Base-by-base conservation (phyloP, 257 asterid genomes). In the Phtheirospermum japonicum region DNA sequence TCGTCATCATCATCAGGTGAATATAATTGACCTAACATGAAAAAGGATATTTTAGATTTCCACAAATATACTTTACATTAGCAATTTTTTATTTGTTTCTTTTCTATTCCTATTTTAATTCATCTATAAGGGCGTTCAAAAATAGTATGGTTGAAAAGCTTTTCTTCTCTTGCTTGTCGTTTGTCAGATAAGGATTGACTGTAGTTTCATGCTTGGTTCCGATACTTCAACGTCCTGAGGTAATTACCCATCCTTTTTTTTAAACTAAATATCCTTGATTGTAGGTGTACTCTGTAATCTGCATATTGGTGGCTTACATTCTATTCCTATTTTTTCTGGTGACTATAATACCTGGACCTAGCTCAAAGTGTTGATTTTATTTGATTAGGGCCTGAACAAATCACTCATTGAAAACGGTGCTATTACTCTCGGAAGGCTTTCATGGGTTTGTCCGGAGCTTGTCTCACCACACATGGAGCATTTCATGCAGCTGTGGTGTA, bases 401-500 rank as follows among this genome's bases (percentile, higher is more conserved):
- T 90, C 97, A 43, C 90, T 90, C 57, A 63, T 87, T 70, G 97
- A 90, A 82, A 90, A 90, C 76, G 80, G 95, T 49, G 97, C 97
- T 65, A 90, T 90, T 70, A 87, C 96, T 9, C 85, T 90, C 40
- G 97, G 97, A 65, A 80, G 97, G 61, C 88, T 90, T 65, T 96
- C 95, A 13, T 87, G 92, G 97, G 95, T 83, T 57, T 87, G 96
- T 64, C 96, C 97, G 4, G 97, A 90, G 79, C 85, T 87, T 51
- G 97, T 90, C 61, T 76, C 97, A 46, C 97, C 94, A 10, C 96
- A 87, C 73, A 80, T 90, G 97, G 97, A 85, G 80, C 97, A 90
- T 83, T 90, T 90, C 77, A 79, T 90, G 97, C 96, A 85, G 77
- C 57, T 85, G 13, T 90, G 97, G 97, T 90, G 96, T 69, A 64